Base-by-base conservation (phyloP, 2,329 filamentous ascomycete genomes). In the Monosporascus sp. region DNA sequence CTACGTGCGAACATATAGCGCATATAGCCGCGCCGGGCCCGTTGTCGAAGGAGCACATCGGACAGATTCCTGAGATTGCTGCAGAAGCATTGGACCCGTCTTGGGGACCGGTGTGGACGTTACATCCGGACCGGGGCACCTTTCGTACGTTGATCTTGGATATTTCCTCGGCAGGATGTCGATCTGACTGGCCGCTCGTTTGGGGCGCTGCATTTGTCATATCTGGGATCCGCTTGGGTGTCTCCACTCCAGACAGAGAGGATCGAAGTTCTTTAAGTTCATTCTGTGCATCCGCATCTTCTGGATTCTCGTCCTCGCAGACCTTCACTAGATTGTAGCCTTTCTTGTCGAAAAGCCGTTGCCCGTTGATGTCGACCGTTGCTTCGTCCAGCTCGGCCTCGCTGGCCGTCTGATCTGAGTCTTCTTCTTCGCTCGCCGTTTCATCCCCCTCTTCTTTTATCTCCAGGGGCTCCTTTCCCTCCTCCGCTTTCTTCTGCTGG, bases 241-340 rank as follows among this genome's bases (percentile, higher is more conserved):
- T 53, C 49, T 63, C 63, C 44, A 58, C 56, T 22, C 51, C 54
- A 22, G 62, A 56, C 37, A 67, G 64, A 7, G 70, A 71, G 18
- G 73, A 74, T 50, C 78, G 78, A 22, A 63, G 73, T 67, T 95
- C 89, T 15, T 78, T 75, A 61, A 90, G 72, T 69, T 95, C 88
- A 31, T 79, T 76, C 62, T 79, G 75, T 3, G 75, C 78, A 61
- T 83, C 75, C 18, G 76, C 72, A 51, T 87, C 83, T 38, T 80
- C 77, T 3, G 63, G 63, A 38, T 78, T 65, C 76, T 90, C 87
- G 45, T 88, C 86, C 56, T 86, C 86, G 65, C 90, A 94, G 1
- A 94, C 83, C 61, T 82, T 88, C 56, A 93, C 73, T 77, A 95
- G 78, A 14, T 80, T 79, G 20, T 79, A 76, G 0, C 87, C 89